Evolutionary conservation across 2,329 filamentous ascomycete species (phyloP), one percentile per base, ranked within the genome.

Genomic region (Lachnellula arida): DNA sequence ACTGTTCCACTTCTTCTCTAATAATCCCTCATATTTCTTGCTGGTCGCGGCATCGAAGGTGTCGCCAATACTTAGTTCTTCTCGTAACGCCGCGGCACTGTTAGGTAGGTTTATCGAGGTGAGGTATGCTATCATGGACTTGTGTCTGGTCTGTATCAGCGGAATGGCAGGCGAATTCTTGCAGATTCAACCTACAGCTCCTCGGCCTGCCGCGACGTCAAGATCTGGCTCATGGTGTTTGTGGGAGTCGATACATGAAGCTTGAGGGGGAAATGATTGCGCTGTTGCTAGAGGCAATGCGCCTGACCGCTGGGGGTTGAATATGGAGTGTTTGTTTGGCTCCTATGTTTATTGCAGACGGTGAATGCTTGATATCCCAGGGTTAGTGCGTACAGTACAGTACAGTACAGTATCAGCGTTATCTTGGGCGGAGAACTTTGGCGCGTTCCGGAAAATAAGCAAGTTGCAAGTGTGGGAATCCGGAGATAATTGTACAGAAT

Each of bases 1-100:
- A 67, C 91, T 94, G 19, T 93, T 97, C 93, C 93, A 97, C 78
- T 97, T 97, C 82, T 96, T 97, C 79, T 97, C 93, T 63, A 97
- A 75, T 28, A 97, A 75, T 1, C 89, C 89, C 74, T 96, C 91
- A 75, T 97, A 97, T 75, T 96, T 96, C 78, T 96, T 96, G 51
- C 87, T 81, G 19, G 90, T 96, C 17, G 82, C 81, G 60, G 88
- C 79, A 70, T 96, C 91, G 67, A 95, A 92, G 48, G 75, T 75
- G 39, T 76, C 78, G 51, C 85, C 81, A 4, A 96, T 80, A 54
- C 81, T 80, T n/a, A 89, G 75, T 72, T 97, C 92, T 67, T 88
- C 80, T 60, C 91, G 84, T 57, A 97, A 77, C 23, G 87, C 82
- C 46, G 84, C 77, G 43, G 89, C 88, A 60, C 82, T 86, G 55